These are phyloP conservation scores for Sporisorium scitamineum DNA, from an alignment of 1,284 basidiomycete species.

Conservation along the genomic window DNA sequence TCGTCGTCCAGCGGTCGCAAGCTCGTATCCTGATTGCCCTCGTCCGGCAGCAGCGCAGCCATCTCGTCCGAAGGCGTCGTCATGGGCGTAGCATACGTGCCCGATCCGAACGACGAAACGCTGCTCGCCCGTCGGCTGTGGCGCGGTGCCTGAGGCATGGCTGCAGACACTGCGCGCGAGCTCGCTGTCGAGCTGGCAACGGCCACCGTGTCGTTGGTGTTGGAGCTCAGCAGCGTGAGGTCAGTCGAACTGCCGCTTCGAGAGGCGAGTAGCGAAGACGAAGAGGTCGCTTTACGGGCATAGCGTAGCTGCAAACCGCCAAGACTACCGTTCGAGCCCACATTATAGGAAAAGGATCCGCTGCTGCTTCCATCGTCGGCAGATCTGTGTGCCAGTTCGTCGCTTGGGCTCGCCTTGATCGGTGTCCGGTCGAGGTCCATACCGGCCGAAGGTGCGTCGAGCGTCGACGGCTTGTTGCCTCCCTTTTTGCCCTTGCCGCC, in stretches of 20 bases:
- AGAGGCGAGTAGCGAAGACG: constrained; percentile 42
- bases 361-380: constrained; percentile 20
- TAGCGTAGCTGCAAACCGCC: constrained; percentile 16
- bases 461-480: constrained; percentile 13
- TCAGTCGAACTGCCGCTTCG: constrained; percentile 38
- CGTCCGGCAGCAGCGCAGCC: constrained; percentile 44
- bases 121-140: constrained; percentile 49
- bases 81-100: constrained; percentile 50
- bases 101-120: constrained; percentile 52
- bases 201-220: constrained; percentile 4
- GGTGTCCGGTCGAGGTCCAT: constrained; percentile 34
- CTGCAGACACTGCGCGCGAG: constrained; percentile 25
- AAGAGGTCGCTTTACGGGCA: constrained; percentile 21
- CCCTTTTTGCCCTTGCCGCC: constrained; percentile 23
- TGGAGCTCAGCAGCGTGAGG: constrained; percentile 20
- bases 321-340: constrained; percentile 3
- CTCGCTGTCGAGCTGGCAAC: constrained; percentile 9
- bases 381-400: constrained; percentile 13
- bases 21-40: constrained; percentile 30
- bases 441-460: constrained; percentile 7
- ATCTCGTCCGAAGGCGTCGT: constrained; percentile 53
- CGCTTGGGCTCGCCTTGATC: constrained; percentile 33
- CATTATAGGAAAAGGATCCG: constrained; percentile 18
- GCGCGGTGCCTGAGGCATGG: constrained; percentile 22
- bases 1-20: constrained; percentile 28